Base-by-base conservation (phyloP, 2,329 filamentous ascomycete genomes). In the Periconia sp. region DNA sequence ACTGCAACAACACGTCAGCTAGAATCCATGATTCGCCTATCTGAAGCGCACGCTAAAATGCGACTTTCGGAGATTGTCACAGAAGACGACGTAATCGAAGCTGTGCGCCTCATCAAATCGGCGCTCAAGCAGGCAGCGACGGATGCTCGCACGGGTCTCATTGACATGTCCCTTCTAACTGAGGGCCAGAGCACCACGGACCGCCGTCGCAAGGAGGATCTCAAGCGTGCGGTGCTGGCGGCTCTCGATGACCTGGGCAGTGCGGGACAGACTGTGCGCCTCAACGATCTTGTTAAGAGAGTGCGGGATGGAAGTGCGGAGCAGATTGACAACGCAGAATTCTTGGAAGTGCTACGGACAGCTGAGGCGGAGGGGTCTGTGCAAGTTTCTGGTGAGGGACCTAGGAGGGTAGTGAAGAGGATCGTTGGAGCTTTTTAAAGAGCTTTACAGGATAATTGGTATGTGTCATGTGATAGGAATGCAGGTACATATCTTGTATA, bases 31-130 rank as follows among this genome's bases (percentile, higher is more conserved):
- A 97, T 99, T 70, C 93, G 94, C 57, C 88, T 99, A 2, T 80
- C 92, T 1, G 94, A 99, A 79, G 94, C 92, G 0, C 95, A 99
- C 75, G 95, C 94, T 47, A 97, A 97, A 76, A 99, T 99, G 95
- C 89, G 94, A 3, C 84, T 99, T 6, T 85, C 89, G 0, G 73
- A 80, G 2, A 84, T 81, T 14, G 94, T 99, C 41, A 92, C 90
- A 0, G 85, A 83, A 27, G 83, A 84, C 46, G 95, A 99, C 67
- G 95, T 99, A 6, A 79, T 85, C 47, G 94, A 99, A 77, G 92
- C 94, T 0, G 91, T 96, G 45, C 88, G 94, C 11, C 81, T 99
- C 41, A 99, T 99, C 75, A 91, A 93, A 68, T 90, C 87, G 1
- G 94, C 95, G 1, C 85, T 99, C 69, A 97, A 97, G 81, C 95